Evolutionary conservation across 2,329 filamentous ascomycete species (phyloP).

Genomic region (Lachnellula occidentalis): DNA sequence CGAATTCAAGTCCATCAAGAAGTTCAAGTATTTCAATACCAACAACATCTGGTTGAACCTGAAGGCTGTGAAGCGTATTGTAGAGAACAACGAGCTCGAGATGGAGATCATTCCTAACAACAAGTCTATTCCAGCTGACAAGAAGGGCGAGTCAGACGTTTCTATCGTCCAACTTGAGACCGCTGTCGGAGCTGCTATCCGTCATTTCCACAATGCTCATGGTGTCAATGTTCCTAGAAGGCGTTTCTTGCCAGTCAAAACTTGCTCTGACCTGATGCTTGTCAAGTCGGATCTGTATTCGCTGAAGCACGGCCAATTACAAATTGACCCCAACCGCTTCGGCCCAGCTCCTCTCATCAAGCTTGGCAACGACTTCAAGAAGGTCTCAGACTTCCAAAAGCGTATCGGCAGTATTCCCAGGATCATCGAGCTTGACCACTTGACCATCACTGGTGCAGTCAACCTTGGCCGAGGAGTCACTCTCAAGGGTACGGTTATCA

Average conservation of each 20-base stretch:
- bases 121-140: slow-evolving; percentile 97
- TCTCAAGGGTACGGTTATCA: slow-evolving; percentile 97
- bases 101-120: slow-evolving; percentile 99
- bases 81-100: slow-evolving; percentile 95
- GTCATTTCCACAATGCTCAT: slow-evolving; percentile 97
- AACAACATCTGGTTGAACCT: slow-evolving; percentile 99
- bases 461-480: slow-evolving; percentile 95
- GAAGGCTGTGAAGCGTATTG: slow-evolving; percentile 94
- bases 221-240: slow-evolving; percentile 97
- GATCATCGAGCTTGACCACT: slow-evolving; percentile 87
- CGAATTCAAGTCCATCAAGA: slow-evolving; percentile 99
- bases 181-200: slow-evolving; percentile 95
- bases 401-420: slow-evolving; percentile 82
- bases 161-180: slow-evolving; percentile 98
- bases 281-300: slow-evolving; percentile 99
- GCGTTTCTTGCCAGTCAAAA: slow-evolving; percentile 99
- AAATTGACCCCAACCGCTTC: slow-evolving; percentile 95
- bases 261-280: slow-evolving; percentile 97
- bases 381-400: slow-evolving; percentile 95
- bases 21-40: slow-evolving; percentile 99
- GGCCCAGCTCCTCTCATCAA: slow-evolving; percentile 97
- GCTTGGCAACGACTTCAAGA: slow-evolving; percentile 99
- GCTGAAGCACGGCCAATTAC: slow-evolving; percentile 94
- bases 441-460: slow-evolving; percentile 96
- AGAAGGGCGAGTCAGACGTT: slow-evolving; percentile 98